These are phyloP conservation scores for Pythium aquatile DNA, from an alignment of 352 stramenopile species.

Conservation along the genomic window DNA sequence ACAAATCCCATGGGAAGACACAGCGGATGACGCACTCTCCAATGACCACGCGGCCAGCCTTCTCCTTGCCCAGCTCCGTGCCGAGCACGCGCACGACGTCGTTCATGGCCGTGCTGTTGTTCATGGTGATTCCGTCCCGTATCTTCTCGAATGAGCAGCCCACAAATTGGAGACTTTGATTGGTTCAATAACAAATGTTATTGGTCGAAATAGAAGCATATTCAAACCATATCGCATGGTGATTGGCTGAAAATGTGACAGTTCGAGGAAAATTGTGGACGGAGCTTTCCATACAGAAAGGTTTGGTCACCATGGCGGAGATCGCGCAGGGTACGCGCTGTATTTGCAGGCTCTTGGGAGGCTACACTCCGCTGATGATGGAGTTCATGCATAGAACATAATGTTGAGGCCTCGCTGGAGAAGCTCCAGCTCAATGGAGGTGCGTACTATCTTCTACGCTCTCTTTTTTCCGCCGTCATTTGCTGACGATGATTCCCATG, in stretches of 20 bases:
- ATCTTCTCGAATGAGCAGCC: neutral
- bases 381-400: neutral
- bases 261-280: neutral
- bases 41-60: slow-evolving; percentile 45
- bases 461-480: neutral
- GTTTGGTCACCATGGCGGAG: slow-evolving; percentile 13
- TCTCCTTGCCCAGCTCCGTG: slow-evolving; percentile 51
- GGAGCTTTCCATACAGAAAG: neutral
- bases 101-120: slow-evolving; percentile 38
- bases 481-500: neutral
- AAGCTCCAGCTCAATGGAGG: slow-evolving; percentile 23
- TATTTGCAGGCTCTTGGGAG: neutral
- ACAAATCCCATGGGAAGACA: neutral
- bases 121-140: slow-evolving; percentile 5
- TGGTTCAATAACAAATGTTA: slow-evolving; percentile 11
- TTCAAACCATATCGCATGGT: neutral
- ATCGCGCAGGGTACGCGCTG: slow-evolving; percentile 4
- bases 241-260: slow-evolving; percentile 10
- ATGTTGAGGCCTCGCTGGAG: slow-evolving; percentile 11
- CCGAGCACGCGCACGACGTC: slow-evolving; percentile 68
- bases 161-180: neutral
- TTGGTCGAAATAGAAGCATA: slow-evolving; percentile 17
- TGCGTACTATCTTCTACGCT: neutral
- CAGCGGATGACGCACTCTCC: slow-evolving; percentile 44
- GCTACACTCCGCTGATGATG: neutral